Evolutionary conservation across 306 rosid genomes (phyloP), one percentile per base, ranked within the genome.

Genomic region (Vicia faba): DNA sequence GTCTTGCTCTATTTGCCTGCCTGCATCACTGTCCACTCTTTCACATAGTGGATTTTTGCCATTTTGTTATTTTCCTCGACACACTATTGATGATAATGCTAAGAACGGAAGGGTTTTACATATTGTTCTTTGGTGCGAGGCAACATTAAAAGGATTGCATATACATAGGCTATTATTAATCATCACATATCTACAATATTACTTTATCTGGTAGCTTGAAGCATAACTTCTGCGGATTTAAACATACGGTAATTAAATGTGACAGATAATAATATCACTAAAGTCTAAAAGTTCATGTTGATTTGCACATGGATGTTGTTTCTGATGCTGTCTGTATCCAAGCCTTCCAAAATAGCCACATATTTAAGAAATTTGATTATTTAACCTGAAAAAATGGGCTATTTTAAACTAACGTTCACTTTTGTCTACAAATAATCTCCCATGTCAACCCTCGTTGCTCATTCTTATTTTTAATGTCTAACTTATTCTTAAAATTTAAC

Each of bases 61-160:
- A 19, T 50, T 19, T n/a, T 3, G 18, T 13, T 51, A 51, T 51
- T 51, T 51, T 20, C 14, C 6, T 4, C 7, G 28, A 19, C 57
- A 0, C 31, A 11, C 28, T 51, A 20, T 20, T 49, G 3, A 19
- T 51, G 23, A 19, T n/a, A 9, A 50, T 19, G n/a, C 23, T 49
- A 38, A 71, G 53, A 59, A 15, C 56, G 9, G 23, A 25, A 62
- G n/a, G 11, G n/a, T 70, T 63, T 70, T 57, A 45, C 12, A 68
- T 45, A 9, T 62, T 45, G 39, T 19, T 64, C 31, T 41, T 11
- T 41, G 31, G 29, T 49, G 50, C 16, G 3, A 16, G 73, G 64
- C 38, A n/a, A 48, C 16, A 29, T 7, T 56, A 55, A 39, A 64
- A 45, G 25, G 48, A 36, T 64, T 18, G 5, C 51, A 4, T 67